phyloP scores from a whole-genome alignment of 1,284 basidiomycete genomes.

The Cryptococcus floricola region DNA sequence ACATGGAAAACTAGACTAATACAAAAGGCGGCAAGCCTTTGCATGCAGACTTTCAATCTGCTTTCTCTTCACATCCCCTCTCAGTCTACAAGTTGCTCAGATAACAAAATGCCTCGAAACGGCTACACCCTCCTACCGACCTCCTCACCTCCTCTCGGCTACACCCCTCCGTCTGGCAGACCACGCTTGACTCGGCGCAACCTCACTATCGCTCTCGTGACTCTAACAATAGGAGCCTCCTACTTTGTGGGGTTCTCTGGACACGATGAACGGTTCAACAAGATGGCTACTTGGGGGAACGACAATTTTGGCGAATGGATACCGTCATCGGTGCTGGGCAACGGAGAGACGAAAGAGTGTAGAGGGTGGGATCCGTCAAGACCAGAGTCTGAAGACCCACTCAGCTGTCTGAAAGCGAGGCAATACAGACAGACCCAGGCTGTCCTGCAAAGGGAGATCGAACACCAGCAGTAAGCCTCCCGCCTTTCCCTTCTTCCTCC shows the following conservation, averaged over 20 bases:
- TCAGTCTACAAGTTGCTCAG: no score
- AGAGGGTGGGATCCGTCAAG: constrained; percentile 23
- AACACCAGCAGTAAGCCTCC: constrained; percentile 22
- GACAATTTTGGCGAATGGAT: neutral
- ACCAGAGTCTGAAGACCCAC: constrained; percentile 22
- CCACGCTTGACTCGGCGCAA: neutral
- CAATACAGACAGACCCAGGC: constrained; percentile 35
- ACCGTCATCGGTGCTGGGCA: neutral
- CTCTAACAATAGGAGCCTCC: neutral
- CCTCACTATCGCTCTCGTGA: neutral
- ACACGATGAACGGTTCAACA: neutral
- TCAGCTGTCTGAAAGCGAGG: constrained; percentile 27
- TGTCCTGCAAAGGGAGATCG: constrained; percentile 25
- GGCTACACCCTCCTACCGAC: neutral
- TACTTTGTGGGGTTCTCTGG: neutral
- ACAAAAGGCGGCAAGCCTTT: no score
- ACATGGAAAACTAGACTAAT: no score
- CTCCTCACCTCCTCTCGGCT: neutral
- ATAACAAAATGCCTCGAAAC: no score
- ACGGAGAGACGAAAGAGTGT: constrained; percentile 10
- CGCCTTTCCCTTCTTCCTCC: neutral
- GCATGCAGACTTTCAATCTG: no score
- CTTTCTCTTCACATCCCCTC: no score
- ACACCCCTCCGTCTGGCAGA: neutral
- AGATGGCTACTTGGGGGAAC: neutral